Base-by-base conservation (phyloP, 257 asterid genomes). In the Fraxinus americana region DNA sequence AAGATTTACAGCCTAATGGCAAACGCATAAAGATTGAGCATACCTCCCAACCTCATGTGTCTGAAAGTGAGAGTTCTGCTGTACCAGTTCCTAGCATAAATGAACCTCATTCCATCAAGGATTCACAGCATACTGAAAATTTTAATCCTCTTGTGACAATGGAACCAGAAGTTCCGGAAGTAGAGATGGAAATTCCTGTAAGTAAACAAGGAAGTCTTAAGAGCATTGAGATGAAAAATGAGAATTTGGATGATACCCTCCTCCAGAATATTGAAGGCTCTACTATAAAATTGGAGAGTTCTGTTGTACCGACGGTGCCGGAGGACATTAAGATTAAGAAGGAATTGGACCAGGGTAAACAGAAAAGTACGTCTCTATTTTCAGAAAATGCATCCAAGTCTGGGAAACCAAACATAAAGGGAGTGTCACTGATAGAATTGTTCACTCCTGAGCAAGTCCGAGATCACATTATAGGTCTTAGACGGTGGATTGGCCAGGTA, bases 401-500 rank as follows among this genome's bases (percentile, higher is more conserved):
- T 75, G 98, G 99, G 86, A 95, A 93, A 87, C 94, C 98, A 68
- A 85, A 83, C 75, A 87, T 93, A 77, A 95, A 95, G 82, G 99
- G 94, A 70, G 99, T 95, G n/a, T 95, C 99, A 50, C 27, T 95
- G 94, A 95, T 81, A 72, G 99, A 95, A 82, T 81, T 96, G 80
- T 96, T 96, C 88, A 93, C 98, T 41, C 97, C 98, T 35, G 98
- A 92, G 80, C 98, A 92, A 87, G 96, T 93, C 82, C 85, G 91
- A 81, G 89, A 86, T 82, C 99, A 96, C 84, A 93, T 93, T 82
- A 69, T 36, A 35, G 95, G 98, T 82, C 97, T 96, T 79, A 86
- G 99, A 77, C 97, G 86, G 85, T 96, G 99, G 99, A 85, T 96
- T 69, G 99, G 99, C 83, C 99, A 96, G 98, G 99, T 96, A 74